Evolutionary conservation across 169 alveolate genomes (phyloP), one percentile per base, ranked within the genome.

Genomic region (Eimeria sp.): DNA sequence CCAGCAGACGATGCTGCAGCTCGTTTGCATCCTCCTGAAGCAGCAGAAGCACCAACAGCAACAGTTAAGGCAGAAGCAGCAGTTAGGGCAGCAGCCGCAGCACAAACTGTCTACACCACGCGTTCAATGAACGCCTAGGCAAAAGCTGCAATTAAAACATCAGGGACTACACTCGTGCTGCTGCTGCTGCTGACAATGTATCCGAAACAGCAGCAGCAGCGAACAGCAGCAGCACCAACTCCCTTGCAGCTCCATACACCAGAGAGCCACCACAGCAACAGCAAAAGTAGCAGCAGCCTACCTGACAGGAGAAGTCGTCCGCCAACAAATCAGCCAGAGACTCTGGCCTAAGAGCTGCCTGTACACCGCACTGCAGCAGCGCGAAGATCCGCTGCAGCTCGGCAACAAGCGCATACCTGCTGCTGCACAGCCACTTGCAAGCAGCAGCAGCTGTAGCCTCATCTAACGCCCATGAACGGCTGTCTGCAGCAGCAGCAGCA

Each of bases 1-100:
- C 93, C 16, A 95, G 80, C n/a, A 95, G 58, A 58, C 93, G 96
- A 22, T 95, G 93, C 57, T 86, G 93, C 86, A 95, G 93, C 93
- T 95, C 96, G 73, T 80, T 87, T 45, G 96, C 96, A 54, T 95
- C 96, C 76, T 95, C 96, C 91, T 65, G 45, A 65, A 30, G 73
- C 80, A 73, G 57, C 76, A 73, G 13, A 20, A 63, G 73, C 95
- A 90, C 65, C 88, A 78, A 10, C 88, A 34, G 61, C 88, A 78
- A 14, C 40, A 78, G 40, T 18, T 13, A 72, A 0, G n/a, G 2
- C 18, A 72, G 22, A 9, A 40, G 49, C 43, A 72, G 43, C 25
- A 34, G 16, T 30, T 5, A 47, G 1, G 0, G 65, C 45, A 27
- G 82, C 82, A 72, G 10, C 11, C 14, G 49, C n/a, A 30, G 47